These are phyloP conservation scores for Penicillium sp. DNA, from an alignment of 2,329 filamentous ascomycete genomes.

Conservation along the genomic window DNA sequence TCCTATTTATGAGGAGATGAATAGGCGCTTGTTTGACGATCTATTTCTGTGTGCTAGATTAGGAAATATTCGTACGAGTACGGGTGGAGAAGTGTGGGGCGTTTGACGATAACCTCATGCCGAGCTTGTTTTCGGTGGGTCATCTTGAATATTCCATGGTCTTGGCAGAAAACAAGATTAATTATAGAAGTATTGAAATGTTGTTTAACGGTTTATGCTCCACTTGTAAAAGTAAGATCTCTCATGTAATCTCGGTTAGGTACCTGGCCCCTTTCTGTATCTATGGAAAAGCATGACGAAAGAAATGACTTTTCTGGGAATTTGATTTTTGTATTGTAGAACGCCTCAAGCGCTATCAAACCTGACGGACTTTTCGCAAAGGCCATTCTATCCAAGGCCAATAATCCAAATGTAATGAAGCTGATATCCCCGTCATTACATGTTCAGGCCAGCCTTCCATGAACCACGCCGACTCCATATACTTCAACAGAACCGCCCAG, in stretches of 20 bases:
- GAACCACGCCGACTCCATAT: conserved; percentile 34
- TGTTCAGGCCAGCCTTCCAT: conserved; percentile 36
- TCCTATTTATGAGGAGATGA: conserved; percentile 1
- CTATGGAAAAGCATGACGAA: no score
- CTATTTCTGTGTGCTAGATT: conserved; percentile 16
- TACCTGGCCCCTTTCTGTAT: no score
- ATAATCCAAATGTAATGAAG: conserved; percentile 18
- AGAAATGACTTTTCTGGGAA: no score
- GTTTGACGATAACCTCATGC: neutral
- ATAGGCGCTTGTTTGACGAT: neutral
- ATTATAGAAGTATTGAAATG: no score
- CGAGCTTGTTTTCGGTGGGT: neutral
- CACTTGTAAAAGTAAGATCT: no score
- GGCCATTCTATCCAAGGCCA: conserved; percentile 31
- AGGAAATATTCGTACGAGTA: conserved; percentile 32
- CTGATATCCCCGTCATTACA: conserved; percentile 30
- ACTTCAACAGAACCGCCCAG: conserved; percentile 33
- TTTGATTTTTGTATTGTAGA: no score
- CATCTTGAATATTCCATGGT: no score
- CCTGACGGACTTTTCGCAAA: neutral
- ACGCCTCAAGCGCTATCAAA: neutral
- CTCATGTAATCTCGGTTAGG: no score
- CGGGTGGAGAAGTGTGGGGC: conserved; percentile 16
- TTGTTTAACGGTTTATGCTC: no score
- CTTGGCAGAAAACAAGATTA: no score